Evolutionary conservation across 768 basidiomycete species (phyloP), one percentile per base, ranked within the genome.

Genomic region (Lenzites betulinus): DNA sequence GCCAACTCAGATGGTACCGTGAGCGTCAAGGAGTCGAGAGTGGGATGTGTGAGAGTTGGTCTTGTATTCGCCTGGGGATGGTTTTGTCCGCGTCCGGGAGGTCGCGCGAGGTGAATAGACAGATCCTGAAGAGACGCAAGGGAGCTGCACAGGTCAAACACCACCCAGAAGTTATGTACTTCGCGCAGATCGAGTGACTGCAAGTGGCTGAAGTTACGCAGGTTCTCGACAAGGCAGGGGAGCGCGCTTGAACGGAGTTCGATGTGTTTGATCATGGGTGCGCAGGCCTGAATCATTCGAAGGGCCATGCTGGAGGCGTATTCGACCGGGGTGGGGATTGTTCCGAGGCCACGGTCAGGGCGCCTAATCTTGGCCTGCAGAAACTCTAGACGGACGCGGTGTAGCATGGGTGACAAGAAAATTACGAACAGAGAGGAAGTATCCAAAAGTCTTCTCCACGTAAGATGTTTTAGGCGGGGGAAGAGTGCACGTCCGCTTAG

Each of bases 331-430:
- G 39, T 41, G 2, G 57, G 57, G 1, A 23, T 11, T 28, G 5
- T 18, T 3, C 35, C 30, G 11, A 42, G n/a, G 41, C 16, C 11
- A 18, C n/a, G 41, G 41, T 6, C 7, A 36, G 35, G 7, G 35
- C 35, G 35, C 35, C 7, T 13, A 7, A 13, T 36, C 35, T 13
- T 13, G 35, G 11, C 6, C 9, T 1, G 12, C 22, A 43, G 22
- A 6, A 51, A 42, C 41, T 58, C 43, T 7, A 58, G 41, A 26
- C 22, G 15, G 30, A 58, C 49, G 30, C 20, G 13, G 20, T 41
- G 51, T 8, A 59, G 58, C 52, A 54, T 54, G 18, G 51, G 51
- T 20, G 58, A 59, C 23, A 39, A 25, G 43, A 59, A 53, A 5
- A 59, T 38, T 5, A 38, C n/a, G 38, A 59, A 46, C 1, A 41